Base-by-base conservation (phyloP, 2,329 filamentous ascomycete genomes). In the Paecilomyces dactylethromorphus region DNA sequence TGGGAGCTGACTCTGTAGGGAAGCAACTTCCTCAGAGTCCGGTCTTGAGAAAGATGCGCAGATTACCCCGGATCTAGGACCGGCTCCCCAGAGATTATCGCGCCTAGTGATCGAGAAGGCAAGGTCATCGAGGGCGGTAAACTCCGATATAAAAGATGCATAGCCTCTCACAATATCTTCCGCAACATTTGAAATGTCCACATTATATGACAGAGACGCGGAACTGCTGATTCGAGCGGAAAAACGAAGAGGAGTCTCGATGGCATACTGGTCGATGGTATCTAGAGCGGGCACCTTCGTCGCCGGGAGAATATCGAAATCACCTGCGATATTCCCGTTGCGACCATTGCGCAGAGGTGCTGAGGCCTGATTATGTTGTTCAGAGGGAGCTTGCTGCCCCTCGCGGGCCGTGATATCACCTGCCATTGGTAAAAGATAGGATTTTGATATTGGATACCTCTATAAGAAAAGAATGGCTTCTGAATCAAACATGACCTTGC, bases 201-300 rank as follows among this genome's bases (percentile, higher is more conserved):
- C 51, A 21, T 15, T 53, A 57, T 56, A 64, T 11, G 31, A 39
- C 31, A 67, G 53, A 55, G 26, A 59, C 52, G 45, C 60, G 62
- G 21, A 54, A 15, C 61, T 54, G 51, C 63, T 67, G 22, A 51
- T 55, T n/a, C 53, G 60, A 32, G 60, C 52, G 7, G 49, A 10
- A 54, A 51, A 39, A 2, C 45, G 58, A 10, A 53, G 31, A 50
- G 56, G 13, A 11, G 45, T 56, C n/a, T 63, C 58, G 13, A 63
- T 59, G 13, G 56, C 63, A 60, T 69, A 68, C 22, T 58, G 64
- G 56, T 70, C 66, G 56, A 65, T 56, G 3, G 66, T 67, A 53
- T 70, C 64, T 55, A 70, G 57, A 10, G 65, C 62, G 33, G 68
- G 68, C 33, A 70, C 57, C 55, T 66, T 70, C 24, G 68, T 69